Evolutionary conservation across 805 yeast species (phyloP).

Genomic region (Myxozyma melibiosi): DNA sequence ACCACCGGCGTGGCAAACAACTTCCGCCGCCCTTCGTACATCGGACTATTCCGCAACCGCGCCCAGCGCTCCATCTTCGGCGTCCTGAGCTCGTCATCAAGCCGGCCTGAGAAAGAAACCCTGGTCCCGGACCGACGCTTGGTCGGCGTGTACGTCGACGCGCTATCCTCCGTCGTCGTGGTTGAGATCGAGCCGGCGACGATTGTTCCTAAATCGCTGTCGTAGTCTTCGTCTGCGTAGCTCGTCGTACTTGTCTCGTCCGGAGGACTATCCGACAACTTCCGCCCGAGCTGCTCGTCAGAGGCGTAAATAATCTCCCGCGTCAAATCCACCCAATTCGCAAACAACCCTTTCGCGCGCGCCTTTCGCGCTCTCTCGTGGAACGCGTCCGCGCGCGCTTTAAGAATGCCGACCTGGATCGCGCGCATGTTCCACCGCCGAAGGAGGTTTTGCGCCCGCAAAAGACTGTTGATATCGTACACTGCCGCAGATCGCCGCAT

Average conservation of each 20-base stretch:
- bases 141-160: conserved; percentile 11
- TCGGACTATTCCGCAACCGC: conserved; percentile 29
- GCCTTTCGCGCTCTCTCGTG: conserved; percentile 1
- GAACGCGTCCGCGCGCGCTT: conserved; percentile 21
- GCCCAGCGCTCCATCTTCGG: conserved; percentile 28
- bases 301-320: conserved; percentile 5
- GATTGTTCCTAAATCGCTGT: neutral
- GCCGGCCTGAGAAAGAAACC: neutral
- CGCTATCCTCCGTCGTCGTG: neutral
- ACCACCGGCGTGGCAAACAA: conserved; percentile 25
- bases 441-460: conserved; percentile 19
- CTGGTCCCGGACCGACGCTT: neutral
- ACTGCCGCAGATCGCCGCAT: conserved; percentile 11
- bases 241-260: neutral
- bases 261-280: no score
- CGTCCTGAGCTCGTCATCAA: conserved; percentile 2
- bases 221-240: neutral
- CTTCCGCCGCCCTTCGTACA: conserved; percentile 27
- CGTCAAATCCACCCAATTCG: conserved; percentile 20
- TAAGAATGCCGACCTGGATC: conserved; percentile 24
- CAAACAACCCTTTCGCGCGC: conserved; percentile 14
- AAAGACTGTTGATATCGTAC: conserved; percentile 23
- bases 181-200: neutral
- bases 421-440: conserved; percentile 27
- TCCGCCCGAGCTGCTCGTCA: no score